Base-by-base conservation (phyloP, 192 early-diverging fungal genomes). In the Linnemannia elongata region DNA sequence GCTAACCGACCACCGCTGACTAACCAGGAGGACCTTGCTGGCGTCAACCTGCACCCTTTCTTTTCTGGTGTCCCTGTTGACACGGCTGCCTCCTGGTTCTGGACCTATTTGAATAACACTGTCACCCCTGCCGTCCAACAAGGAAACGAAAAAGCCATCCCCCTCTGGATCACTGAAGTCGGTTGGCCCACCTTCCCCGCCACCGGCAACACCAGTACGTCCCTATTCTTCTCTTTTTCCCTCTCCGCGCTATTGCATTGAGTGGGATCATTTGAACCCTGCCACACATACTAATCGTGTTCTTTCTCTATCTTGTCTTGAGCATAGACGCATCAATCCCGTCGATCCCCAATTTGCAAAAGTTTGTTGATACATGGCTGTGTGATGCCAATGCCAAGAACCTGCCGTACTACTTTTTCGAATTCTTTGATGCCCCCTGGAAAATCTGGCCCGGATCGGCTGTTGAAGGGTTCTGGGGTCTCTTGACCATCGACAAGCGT, bases 381-480 rank as follows among this genome's bases (percentile, higher is more conserved):
- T 88, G 88, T n/a, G 78, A 88, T 18, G 88, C 88, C 18, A 88
- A 88, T 38, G 38, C 22, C 12, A 60, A 73, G 35, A 39, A 72
- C 8, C 12, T 88, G 47, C 82, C 88, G n/a, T 84, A 88, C 54
- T 88, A 75, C 35, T 88, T 76, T 70, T 84, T 88, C 47, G 88
- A 88, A 75, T 83, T 83, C 75, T 81, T 79, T 66, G 88, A 88
- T 71, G 82, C 83, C 33, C 88, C 88, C 41, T 84, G 88, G 88
- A 88, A 88, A 74, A 82, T 82, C 68, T 57, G 66, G 74, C 60
- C 75, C 33, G 75, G 81, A 12, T 71, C 68, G 9, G 80, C 77
- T 22, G 63, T 79, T 17, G 86, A 88, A 69, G 74, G 63, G 1
- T 69, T 74, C 39, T 82, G 86, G 81, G 81, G 86, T 20, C 52